Evolutionary conservation across 140 eudicot species (phyloP), one percentile per base, ranked within the genome.

Genomic region (Flaveria floridana): DNA sequence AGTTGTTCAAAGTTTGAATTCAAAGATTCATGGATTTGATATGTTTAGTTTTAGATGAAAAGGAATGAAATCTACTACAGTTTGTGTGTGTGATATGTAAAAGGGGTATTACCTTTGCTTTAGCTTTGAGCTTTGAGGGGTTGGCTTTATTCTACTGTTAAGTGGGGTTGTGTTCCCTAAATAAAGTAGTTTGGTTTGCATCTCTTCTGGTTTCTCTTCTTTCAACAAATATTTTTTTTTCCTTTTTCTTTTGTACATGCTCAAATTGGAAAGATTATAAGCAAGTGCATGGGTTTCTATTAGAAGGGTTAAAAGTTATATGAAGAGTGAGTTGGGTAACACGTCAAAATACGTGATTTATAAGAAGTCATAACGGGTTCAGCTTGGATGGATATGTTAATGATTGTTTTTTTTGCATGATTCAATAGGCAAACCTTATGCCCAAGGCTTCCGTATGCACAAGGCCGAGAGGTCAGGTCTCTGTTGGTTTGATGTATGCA

Each of bases 101-200:
- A 85, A 72, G 85, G 78, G 65, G 44, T 59, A 44, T 67, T 80
- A 83, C 65, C 81, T 70, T 87, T 87, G 80, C 85, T 84, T 82
- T 87, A 75, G 75, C 76, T 76, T 84, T 82, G 84, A 80, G 75
- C 82, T 78, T 77, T 77, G 68, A 69, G 70, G 78, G 58, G 59
- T 66, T 74, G 80, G 86, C 86, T 84, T 87, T 84, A 86, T 82
- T 80, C 83, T 76, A 37, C 46, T 65, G 75, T 47, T 79, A 74
- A 73, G 86, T 82, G 82, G 82, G 82, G 71, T 75, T 79, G 78
- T 79, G 80, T 84, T 84, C 86, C 85, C 89, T 79, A 79, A 76
- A 73, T 78, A 89, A 89, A 89, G 86, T 78, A 80, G 83, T 78
- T 79, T 52, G 78, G 83, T 78, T 79, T 52, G 78, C 78, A 64